Base-by-base conservation (phyloP, 2,329 filamentous ascomycete genomes). In the Chaetomium globosum region DNA sequence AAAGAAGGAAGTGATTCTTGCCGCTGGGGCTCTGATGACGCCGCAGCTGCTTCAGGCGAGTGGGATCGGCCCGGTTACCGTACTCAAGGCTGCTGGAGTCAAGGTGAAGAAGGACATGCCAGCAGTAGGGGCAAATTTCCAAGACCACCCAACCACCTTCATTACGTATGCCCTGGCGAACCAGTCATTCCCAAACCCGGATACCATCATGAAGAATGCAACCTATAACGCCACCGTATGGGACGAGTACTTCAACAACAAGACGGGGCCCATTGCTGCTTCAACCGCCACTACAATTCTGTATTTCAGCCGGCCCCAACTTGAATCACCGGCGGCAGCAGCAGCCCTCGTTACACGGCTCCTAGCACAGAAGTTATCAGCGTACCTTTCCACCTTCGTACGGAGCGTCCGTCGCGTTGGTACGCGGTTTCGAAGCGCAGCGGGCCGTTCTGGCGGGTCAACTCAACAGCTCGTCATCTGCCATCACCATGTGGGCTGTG, bases 11-110 rank as follows among this genome's bases (percentile, higher is more conserved):
- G 77, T 80, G 4, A 73, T 82, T 16, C 63, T 82, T 4, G 75
- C 77, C 0, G 79, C 80, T 3, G 80, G 80, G 1, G 73, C 76
- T 1, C 46, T 78, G 7, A 74, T 77, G 68, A 82, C 74, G 21
- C 81, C 75, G 39, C 77, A 82, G 56, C 72, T 85, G 4, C 75
- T 85, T 0, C 79, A 83, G 67, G 73, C 82, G 2, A 83, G 81
- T n/a, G 82, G 82, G 0, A 77, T 85, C 8, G 83, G 83, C 0
- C 73, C 76, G 5, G 68, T 71, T 13, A 69, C 72, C 2, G 68
- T 79, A 1, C 70, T 85, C 6, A 59, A 73, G 0, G 67, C 68
- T 5, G 73, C 79, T 19, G 73, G 73, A 0, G 81, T 85, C n/a
- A 67, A 74, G 0, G 69, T 79, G 0, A 63, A 83, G 0, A 73